Evolutionary conservation across 208 protist species (phyloP).

Genomic region (Borovskyia barvae): DNA sequence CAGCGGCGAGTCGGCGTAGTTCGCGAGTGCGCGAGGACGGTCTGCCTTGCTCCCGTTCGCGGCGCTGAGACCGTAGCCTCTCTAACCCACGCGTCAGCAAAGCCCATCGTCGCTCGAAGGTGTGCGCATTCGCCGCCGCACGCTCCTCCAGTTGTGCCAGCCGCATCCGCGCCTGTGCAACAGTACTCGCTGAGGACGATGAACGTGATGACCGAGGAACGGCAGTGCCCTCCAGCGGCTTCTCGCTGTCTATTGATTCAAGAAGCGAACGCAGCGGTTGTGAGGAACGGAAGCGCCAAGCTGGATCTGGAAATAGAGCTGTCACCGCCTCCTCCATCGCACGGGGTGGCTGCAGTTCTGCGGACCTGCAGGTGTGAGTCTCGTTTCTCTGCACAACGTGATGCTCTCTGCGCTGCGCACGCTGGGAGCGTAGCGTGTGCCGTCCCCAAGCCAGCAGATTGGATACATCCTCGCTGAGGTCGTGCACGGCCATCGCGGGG

Average conservation of each 20-base stretch:
- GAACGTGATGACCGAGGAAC: too few relatives aligned
- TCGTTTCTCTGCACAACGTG: too few relatives aligned
- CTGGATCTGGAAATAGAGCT: too few relatives aligned
- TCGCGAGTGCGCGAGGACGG: neutral
- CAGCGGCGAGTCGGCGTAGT: neutral
- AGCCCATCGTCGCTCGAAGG: conserved; percentile 12
- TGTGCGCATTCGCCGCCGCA: conserved; percentile 13
- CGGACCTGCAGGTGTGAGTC: too few relatives aligned
- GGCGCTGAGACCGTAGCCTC: conserved; percentile 5
- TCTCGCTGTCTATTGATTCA: too few relatives aligned
- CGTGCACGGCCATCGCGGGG: neutral
- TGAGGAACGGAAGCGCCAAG: too few relatives aligned
- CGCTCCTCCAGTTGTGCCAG: conserved; percentile 18
- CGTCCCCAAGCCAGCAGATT: conserved; percentile 16
- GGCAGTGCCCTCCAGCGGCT: too few relatives aligned
- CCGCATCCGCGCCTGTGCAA: conserved; percentile 15
- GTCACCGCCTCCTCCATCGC: too few relatives aligned
- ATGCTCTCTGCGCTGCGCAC: conserved; percentile 13
- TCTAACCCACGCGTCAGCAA: conserved; percentile 17
- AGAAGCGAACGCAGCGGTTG: too few relatives aligned
- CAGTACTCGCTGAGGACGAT: too few relatives aligned
- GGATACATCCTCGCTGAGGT: conserved; percentile 20
- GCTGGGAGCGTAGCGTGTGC: conserved; percentile 7
- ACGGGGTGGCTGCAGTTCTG: too few relatives aligned
- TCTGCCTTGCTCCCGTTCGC: neutral